Percentiles rank a stretch among this genome's conserved stretches.
These are phyloP conservation scores for Cryptomeria japonica DNA, from an alignment of 75 land plant species.

Conservation along the genomic window DNA sequence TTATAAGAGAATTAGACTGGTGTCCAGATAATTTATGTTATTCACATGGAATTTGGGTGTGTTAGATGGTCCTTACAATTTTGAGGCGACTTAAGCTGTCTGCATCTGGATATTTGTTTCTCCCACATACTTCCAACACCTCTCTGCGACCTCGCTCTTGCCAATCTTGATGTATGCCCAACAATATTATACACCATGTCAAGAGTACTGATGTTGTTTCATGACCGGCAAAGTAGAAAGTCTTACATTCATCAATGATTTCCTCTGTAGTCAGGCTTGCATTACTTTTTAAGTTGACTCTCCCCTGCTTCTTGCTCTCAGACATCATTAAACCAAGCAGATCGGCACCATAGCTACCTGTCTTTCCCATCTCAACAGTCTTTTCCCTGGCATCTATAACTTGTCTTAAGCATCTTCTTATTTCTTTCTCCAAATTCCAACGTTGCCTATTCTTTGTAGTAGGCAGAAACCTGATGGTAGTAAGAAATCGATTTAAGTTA, in stretches of 20 bases:
- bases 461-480: constrained; percentile 51
- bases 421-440: constrained; percentile 57
- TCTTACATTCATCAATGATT: constrained; percentile 28
- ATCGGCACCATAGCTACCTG: not conserved
- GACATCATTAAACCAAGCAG: constrained; percentile 35
- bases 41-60: not conserved
- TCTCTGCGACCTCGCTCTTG: constrained; percentile 56
- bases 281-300: not conserved
- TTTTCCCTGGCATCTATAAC: constrained; percentile 31
- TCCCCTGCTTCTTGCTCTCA: constrained; percentile 19
- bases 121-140: constrained; percentile 33
- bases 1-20: not conserved
- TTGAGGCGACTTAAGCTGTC: constrained; percentile 45
- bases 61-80: constrained; percentile 34
- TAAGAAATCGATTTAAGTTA: not conserved
- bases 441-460: constrained; percentile 54
- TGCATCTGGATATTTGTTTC: constrained; percentile 13
- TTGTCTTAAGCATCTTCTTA: constrained; percentile 19
- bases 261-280: not conserved
- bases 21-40: not conserved
- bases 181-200: constrained; percentile 50
- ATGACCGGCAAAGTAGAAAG: constrained; percentile 36
- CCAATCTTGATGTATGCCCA: constrained; percentile 63
- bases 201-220: constrained; percentile 24
- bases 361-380: not conserved